Evolutionary conservation across 1,284 basidiomycete species (phyloP).

Genomic region (Rhodotorula glutinis): DNA sequence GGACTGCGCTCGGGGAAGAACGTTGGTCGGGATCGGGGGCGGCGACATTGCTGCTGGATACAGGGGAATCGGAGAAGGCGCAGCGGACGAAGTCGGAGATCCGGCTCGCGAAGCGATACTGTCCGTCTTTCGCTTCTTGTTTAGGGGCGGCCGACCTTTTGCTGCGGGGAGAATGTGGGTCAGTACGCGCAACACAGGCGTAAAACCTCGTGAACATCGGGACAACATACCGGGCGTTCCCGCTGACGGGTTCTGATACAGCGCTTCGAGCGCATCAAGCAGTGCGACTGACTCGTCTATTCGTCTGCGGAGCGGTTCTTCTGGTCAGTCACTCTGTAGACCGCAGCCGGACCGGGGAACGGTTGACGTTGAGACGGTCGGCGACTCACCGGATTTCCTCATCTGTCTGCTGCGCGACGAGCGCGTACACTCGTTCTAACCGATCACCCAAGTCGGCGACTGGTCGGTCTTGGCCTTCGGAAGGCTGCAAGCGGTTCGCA

Average conservation of each 20-base stretch:
- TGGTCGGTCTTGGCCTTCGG: conserved; percentile 25
- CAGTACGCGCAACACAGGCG: background rate
- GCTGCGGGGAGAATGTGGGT: background rate
- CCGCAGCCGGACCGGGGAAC: too few species aligned
- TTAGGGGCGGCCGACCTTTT: conserved; percentile 10
- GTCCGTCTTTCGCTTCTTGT: conserved; percentile 30
- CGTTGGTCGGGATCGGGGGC: background rate
- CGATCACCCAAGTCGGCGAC: conserved; percentile 9
- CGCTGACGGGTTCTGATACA: background rate
- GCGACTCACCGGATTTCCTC: conserved; percentile 33
- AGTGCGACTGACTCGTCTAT: conserved; percentile 25
- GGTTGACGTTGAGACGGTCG: background rate
- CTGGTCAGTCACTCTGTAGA: too few species aligned
- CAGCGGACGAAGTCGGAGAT: conserved; percentile 24
- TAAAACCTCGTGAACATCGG: background rate
- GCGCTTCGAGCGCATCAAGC: conserved; percentile 23
- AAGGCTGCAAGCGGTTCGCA: conserved; percentile 34
- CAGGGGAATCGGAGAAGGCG: conserved; percentile 21
- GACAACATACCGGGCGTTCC: background rate
- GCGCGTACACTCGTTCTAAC: conserved; percentile 26
- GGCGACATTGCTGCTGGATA: conserved; percentile 16
- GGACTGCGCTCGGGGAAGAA: conserved; percentile 3
- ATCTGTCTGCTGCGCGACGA: conserved; percentile 14
- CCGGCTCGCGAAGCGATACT: conserved; percentile 15
- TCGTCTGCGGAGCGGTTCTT: conserved; percentile 11